Evolutionary conservation across 768 basidiomycete species (phyloP), one percentile per base, ranked within the genome.

Genomic region (Nidula microcarpa): DNA sequence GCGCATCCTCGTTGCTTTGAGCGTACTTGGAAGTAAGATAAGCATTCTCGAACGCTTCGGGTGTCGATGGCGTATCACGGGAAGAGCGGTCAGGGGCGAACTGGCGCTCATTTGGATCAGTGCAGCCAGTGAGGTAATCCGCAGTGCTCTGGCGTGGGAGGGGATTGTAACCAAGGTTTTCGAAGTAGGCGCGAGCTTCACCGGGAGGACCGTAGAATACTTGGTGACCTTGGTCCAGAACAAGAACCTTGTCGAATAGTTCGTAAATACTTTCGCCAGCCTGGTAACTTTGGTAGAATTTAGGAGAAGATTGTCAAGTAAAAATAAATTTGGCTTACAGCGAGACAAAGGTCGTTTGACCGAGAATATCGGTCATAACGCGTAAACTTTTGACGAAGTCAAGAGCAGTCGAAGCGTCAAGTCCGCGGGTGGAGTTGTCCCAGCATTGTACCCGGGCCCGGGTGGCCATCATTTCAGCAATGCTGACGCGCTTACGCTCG

Each of bases 401-500:
- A 47, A 94, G 75, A 1, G 93, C 93, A 6, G 93, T 95, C 2
- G 90, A 91, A 0, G 92, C 90, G 57, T 92, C 89, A 48, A 91
- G 72, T 14, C 91, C 89, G 47, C 87, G 76, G 2, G 91, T 93
- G 0, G 86, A 86, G 66, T 89, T 92, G 65, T 93, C 89, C 86
- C 89, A 92, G 57, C 84, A 85, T 58, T 91, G 86, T 6, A 92
- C 80, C 35, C 85, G 84, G 9, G 89, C 89, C 49, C 89, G 84
- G 2, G 86, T 88, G 1, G 89, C 79, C 81, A 91, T 86, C 81
- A 90, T 91, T 69, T 94, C 92, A 9, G 88, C 87, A 60, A 94
- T 94, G 53, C 85, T 85, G 13, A 94, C 85, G 43, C 78, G 78
- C 55, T 94, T 94, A 49, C 86, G 78, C 62, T 91, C 89, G 16